Percentiles rank a stretch among this genome's conserved stretches.
Conservation (phyloP, 2,329 filamentous ascomycete genomes). For the Plectosphaerella plurivora region DNA sequence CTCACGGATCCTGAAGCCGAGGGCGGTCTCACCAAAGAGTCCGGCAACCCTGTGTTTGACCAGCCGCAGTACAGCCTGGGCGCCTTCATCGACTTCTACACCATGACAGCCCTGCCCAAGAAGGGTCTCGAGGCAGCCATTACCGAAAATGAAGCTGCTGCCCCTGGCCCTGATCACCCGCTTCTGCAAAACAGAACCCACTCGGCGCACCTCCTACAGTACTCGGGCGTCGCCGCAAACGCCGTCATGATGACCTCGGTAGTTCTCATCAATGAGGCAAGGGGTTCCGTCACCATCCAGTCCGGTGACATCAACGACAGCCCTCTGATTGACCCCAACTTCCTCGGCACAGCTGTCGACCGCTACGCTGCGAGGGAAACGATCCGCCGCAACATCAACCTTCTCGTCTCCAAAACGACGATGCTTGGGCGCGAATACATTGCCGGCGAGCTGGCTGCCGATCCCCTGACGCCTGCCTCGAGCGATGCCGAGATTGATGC, state of each 20-base stretch:
- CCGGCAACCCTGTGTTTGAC: conserved; percentile 26
- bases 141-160: conserved; percentile 24
- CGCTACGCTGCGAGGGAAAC: conserved; percentile 21
- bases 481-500: conserved; percentile 1
- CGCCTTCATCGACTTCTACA: conserved; percentile 28
- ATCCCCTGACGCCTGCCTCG: conserved; percentile 1
- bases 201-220: conserved; percentile 14
- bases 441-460: neutral
- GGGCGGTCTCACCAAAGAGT: conserved; percentile 24
- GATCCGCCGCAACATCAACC: conserved; percentile 16
- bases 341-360: conserved; percentile 21
- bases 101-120: conserved; percentile 13
- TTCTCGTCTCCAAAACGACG: conserved; percentile 12
- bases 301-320: conserved; percentile 12
- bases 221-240: conserved; percentile 9
- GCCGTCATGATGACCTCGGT: conserved; percentile 12
- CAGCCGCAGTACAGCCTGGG: conserved; percentile 30
- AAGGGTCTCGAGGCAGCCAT: conserved; percentile 24
- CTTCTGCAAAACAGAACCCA: conserved; percentile 23
- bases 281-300: conserved; percentile 19
- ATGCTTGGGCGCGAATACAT: conserved; percentile 1
- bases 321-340: conserved; percentile 24
- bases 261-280: conserved; percentile 18
- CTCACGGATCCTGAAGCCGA: conserved; percentile 21
- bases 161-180: conserved; percentile 22